phyloP scores from a whole-genome alignment of 1,139 yeast genomes.

The Saccharomyces hybrid region DNA sequence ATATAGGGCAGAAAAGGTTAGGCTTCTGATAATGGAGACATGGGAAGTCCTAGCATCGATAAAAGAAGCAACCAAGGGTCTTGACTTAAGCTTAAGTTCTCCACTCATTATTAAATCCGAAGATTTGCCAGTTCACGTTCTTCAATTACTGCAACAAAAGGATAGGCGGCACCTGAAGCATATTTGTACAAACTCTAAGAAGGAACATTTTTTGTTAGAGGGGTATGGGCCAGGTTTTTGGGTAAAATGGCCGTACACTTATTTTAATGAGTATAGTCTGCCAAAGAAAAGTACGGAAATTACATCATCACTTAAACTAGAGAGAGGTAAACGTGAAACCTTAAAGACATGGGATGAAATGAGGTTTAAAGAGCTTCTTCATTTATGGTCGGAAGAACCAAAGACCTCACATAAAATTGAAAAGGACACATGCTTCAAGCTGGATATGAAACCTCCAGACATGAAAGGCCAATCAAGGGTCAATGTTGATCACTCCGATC shows the following conservation, averaged over 20 bases:
- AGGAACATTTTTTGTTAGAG: constrained; percentile 12
- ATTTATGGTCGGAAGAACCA: constrained; percentile 16
- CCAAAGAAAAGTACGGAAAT: neutral
- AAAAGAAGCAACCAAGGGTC: constrained; percentile 10
- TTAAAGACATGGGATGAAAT: constrained; percentile 11
- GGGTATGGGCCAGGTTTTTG: constrained; percentile 16
- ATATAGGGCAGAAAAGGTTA: neutral
- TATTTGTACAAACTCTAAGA: constrained; percentile 5
- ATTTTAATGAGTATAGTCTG: constrained; percentile 1
- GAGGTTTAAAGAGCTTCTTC: constrained; percentile 13
- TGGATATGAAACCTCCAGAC: constrained; percentile 20
- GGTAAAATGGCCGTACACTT: constrained; percentile 12
- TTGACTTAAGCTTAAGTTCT: constrained; percentile 4
- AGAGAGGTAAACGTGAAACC: neutral
- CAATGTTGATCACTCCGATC: constrained; percentile 8
- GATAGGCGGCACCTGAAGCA: constrained; percentile 6
- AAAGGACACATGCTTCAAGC: constrained; percentile 6
- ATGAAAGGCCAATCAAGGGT: constrained; percentile 1
- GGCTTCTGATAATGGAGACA: constrained; percentile 14
- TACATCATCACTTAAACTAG: neutral
- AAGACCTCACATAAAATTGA: neutral
- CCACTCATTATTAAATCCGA: constrained; percentile 8
- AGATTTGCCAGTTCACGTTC: constrained; percentile 8
- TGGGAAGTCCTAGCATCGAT: constrained; percentile 16
- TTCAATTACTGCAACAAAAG: neutral